phyloP scores from a whole-genome alignment of 176 grass and related monocot genomes.

The Alopecurus myosuroides region DNA sequence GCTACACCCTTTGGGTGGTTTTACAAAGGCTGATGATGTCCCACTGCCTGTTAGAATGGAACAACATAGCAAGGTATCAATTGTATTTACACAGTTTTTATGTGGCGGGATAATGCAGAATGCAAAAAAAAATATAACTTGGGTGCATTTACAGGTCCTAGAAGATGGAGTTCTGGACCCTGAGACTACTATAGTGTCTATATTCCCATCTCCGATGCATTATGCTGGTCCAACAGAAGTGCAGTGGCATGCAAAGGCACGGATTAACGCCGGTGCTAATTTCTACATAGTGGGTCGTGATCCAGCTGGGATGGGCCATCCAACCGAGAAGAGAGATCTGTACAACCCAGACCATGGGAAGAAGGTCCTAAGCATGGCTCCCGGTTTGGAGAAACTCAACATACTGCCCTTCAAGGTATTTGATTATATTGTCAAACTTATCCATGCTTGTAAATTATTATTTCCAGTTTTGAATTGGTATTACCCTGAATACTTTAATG shows the following conservation, averaged over 20 bases:
- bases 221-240: slow-evolving; percentile 98
- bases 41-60: slow-evolving; percentile 93
- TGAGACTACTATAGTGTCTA: slow-evolving; percentile 80
- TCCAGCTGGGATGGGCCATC: slow-evolving; percentile 96
- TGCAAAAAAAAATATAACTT: background rate
- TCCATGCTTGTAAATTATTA: background rate
- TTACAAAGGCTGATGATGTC: slow-evolving; percentile 88
- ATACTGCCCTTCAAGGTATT: slow-evolving; percentile 97
- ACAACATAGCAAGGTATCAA: slow-evolving; percentile 84
- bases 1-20: slow-evolving; percentile 83
- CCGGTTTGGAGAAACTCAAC: slow-evolving; percentile 94
- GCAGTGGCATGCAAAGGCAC: slow-evolving; percentile 96
- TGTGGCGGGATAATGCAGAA: background rate
- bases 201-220: slow-evolving; percentile 97
- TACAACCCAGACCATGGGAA: slow-evolving; percentile 96
- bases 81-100: slow-evolving; percentile 1
- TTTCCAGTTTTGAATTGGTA: background rate
- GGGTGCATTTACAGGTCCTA: slow-evolving; percentile 49
- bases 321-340: slow-evolving; percentile 82
- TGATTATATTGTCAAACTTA: background rate
- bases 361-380: slow-evolving; percentile 90
- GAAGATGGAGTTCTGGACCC: slow-evolving; percentile 96
- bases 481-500: background rate
- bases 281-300: slow-evolving; percentile 98
- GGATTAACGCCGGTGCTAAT: slow-evolving; percentile 93